Conservation (phyloP, 768 basidiomycete species). For the Lentinula raphanica region DNA sequence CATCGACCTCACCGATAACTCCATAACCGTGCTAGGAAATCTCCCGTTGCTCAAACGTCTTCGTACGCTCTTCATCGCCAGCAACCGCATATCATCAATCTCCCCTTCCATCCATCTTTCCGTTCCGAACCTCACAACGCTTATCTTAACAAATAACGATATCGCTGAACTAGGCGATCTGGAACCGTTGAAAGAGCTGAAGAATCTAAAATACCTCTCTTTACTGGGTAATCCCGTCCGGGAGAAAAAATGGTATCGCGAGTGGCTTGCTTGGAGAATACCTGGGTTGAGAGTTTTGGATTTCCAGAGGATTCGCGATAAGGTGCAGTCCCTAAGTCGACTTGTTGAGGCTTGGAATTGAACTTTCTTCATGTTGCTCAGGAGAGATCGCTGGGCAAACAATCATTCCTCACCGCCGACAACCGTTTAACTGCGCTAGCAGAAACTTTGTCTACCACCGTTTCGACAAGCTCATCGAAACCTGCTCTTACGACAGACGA, state of each 20-base stretch:
- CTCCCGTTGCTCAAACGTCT: conserved; percentile 83
- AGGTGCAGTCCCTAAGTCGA: conserved; percentile 59
- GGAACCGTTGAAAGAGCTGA: conserved; percentile 74
- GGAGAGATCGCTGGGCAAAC: conserved; percentile 74
- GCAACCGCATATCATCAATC: conserved; percentile 83
- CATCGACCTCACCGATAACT: conserved; percentile 92
- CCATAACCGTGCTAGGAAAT: conserved; percentile 76
- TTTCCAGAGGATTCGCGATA: conserved; percentile 92
- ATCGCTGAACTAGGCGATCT: conserved; percentile 78
- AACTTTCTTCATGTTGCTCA: conserved; percentile 26
- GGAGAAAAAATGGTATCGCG: conserved; percentile 94
- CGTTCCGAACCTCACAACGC: conserved; percentile 75
- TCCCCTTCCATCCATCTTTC: conserved; percentile 80
- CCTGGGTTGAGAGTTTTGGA: conserved; percentile 86
- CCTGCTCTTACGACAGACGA: conserved; percentile 66
- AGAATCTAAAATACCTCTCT: conserved; percentile 67
- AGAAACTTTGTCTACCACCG: conserved; percentile 67
- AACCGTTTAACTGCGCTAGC: conserved; percentile 75
- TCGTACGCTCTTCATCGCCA: conserved; percentile 78
- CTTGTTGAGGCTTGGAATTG: conserved; percentile 14
- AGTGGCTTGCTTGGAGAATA: conserved; percentile 90
- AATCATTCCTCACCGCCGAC: conserved; percentile 78
- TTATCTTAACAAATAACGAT: conserved; percentile 82
- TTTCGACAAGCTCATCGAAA: conserved; percentile 65
- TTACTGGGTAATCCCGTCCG: conserved; percentile 79